Percentiles rank a stretch among this genome's conserved stretches.
Evolutionary conservation across 2,329 filamentous ascomycete species (phyloP).

Genomic region (Colletotrichum lindemuthianum): DNA sequence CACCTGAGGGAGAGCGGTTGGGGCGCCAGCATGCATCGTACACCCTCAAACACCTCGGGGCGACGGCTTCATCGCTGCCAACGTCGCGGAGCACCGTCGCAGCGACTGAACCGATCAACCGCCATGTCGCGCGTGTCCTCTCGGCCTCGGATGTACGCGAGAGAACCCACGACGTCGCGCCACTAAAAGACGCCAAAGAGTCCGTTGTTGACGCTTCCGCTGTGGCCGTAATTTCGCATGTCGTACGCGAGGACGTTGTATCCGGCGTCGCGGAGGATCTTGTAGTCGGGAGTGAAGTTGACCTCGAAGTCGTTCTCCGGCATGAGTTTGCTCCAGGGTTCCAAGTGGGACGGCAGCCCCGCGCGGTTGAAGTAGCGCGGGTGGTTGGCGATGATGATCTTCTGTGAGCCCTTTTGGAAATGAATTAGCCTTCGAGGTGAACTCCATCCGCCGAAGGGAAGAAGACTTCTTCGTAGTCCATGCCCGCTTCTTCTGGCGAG

Average conservation of each 20-base stretch:
- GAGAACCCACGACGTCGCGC: conserved; percentile 24
- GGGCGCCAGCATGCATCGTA: conserved; percentile 9
- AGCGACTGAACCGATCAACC: conserved; percentile 21
- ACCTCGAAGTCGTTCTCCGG: conserved; percentile 20
- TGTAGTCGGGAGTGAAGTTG: conserved; percentile 30
- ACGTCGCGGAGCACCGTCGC: conserved; percentile 18
- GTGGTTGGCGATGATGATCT: conserved; percentile 26
- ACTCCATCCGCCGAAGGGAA: conserved; percentile 23
- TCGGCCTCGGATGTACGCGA: conserved; percentile 18
- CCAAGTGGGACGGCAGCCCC: conserved; percentile 12
- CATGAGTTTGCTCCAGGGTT: conserved; percentile 1
- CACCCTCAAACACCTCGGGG: conserved; percentile 15
- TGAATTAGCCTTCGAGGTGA: conserved; percentile 25
- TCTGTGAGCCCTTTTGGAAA: conserved; percentile 11
- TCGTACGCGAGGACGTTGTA: conserved; percentile 46
- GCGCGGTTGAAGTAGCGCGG: conserved; percentile 22
- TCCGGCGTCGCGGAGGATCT: conserved; percentile 28
- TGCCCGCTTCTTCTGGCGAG: neutral
- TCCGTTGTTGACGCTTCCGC: conserved; percentile 7
- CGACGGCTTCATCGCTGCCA: conserved; percentile 16
- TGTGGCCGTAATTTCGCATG: conserved; percentile 23
- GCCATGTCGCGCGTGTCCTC: conserved; percentile 14
- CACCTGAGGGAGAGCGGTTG: conserved; percentile 1
- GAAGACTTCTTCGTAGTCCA: conserved; percentile 25
- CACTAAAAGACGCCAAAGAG: conserved; percentile 15